Evolutionary conservation across 768 basidiomycete genomes (phyloP), one percentile per base, ranked within the genome.

Genomic region (Cyclocybe cylindracea): DNA sequence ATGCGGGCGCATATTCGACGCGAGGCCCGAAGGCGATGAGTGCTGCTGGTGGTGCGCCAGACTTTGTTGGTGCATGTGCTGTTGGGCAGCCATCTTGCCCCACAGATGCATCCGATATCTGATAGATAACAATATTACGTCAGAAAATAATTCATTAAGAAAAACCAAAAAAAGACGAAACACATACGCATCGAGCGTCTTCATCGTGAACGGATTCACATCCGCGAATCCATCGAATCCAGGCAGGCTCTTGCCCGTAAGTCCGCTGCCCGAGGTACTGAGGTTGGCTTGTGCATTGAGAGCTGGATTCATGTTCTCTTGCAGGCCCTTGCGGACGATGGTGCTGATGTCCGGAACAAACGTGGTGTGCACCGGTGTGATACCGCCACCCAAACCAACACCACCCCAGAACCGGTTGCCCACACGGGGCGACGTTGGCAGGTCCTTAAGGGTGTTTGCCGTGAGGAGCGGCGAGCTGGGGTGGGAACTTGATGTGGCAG

Each of bases 61-160:
- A 61, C 70, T 69, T n/a, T 76, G 65, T 48, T 73, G 65, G 54
- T 67, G 53, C 56, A 65, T 48, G 38, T 72, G 72, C 18, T 82
- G 87, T 58, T 92, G 91, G 32, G 84, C 78, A 0, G 92, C 92
- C 84, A 96, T 90, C 71, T 88, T 83, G 33, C 86, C 83, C 94
- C 94, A 96, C 0, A 97, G 76, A 55, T 96, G 94, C 89, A 94
- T 94, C 38, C 94, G 82, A 65, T 87, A 87, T 9, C 82, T 83
- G 55, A 39, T 38, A 48, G 24, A 44, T 36, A 44, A 29, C 7
- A 37, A 44, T 57, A 51, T 42, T 48, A 59, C 46, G 42, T 53
- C 37, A 48, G 50, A 10, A 40, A 39, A 39, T 29, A 39, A 48
- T 38, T 44, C 48, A 54, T 11, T 11, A 31, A 48, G 37, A 41